Base-by-base conservation (phyloP, 176 grass and related monocot species). In the Musa troglodytarum region DNA sequence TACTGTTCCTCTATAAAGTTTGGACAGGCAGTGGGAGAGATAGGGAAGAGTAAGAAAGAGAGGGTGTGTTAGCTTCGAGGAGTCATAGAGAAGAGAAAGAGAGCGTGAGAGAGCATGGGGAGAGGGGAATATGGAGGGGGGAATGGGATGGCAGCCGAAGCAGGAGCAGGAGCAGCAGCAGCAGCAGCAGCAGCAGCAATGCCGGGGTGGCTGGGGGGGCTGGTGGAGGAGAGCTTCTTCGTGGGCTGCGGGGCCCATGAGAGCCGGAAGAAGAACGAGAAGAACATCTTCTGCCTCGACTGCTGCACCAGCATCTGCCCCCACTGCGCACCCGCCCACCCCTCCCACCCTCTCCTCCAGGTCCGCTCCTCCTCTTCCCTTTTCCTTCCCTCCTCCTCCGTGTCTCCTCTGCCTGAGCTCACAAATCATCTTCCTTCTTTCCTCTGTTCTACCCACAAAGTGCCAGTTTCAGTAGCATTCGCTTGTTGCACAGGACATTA, bases 241-340 rank as follows among this genome's bases (percentile, higher is more conserved):
- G 87, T 87, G 57, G 82, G 69, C n/a, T 96, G 93, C 78, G 68
- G 16, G 43, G 83, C 82, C 20, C 93, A 96, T 84, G 81, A 79
- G 75, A 77, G 81, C 74, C 68, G 59, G 61, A 96, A 92, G 93
- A 96, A 82, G 86, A 96, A 96, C 82, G 93, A 96, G 83, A 96
- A 96, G 89, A 96, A 96, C 87, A 90, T 96, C 82, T 96, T 96
- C 78, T 96, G 93, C 86, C 87, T 96, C n/a, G 81, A 84, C 21
- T 96, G 93, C 85, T 84, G 89, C 79, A 64, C 85, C 69, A 90
- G 93, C 85, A 80, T 96, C 80, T 96, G 93, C 85, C 87, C 83
- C 24, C 89, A 96, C 87, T 96, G 93, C 81, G 78, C 81, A 0
- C 76, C 73, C 54, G 76, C 81, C 12, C 93, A 96, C 76, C 85